Percentiles rank a stretch among this genome's conserved stretches.
These are phyloP conservation scores for Strigomonas culicis DNA, from an alignment of 208 protist genomes.

Conservation along the genomic window DNA sequence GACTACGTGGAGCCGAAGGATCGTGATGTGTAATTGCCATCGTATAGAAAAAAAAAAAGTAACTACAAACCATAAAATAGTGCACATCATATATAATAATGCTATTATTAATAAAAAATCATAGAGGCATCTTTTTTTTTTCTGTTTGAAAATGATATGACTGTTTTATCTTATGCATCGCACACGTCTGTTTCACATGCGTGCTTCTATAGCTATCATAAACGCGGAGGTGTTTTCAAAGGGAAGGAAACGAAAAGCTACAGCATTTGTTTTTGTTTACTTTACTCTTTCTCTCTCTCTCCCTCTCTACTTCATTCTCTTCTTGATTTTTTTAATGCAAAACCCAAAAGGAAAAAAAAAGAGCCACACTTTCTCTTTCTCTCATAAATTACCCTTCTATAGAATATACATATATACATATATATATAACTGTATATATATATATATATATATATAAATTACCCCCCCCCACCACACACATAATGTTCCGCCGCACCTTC, in stretches of 20 bases:
- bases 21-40: conserved; percentile 36
- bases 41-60: conserved; percentile 2
- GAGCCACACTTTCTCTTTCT: background rate
- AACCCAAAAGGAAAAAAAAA: background rate
- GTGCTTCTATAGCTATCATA: no score
- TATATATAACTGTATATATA: background rate
- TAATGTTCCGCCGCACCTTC: conserved; percentile 64
- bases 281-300: background rate
- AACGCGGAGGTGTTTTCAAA: no score
- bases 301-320: background rate
- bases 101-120: background rate
- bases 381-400: conserved; percentile 7
- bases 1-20: conserved; percentile 69
- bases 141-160: background rate
- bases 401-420: background rate
- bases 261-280: conserved; percentile 1
- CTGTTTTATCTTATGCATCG: background rate
- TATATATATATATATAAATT: conserved; percentile 9
- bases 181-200: background rate
- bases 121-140: conserved; percentile 2
- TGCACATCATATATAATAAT: background rate
- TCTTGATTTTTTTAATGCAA: conserved; percentile 8
- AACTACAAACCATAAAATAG: background rate
- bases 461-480: background rate
- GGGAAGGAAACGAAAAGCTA: no score